Percentiles rank a stretch among this genome's conserved stretches.
phyloP scores from a whole-genome alignment of 1,284 basidiomycete genomes.

The Chalciporus sp. region DNA sequence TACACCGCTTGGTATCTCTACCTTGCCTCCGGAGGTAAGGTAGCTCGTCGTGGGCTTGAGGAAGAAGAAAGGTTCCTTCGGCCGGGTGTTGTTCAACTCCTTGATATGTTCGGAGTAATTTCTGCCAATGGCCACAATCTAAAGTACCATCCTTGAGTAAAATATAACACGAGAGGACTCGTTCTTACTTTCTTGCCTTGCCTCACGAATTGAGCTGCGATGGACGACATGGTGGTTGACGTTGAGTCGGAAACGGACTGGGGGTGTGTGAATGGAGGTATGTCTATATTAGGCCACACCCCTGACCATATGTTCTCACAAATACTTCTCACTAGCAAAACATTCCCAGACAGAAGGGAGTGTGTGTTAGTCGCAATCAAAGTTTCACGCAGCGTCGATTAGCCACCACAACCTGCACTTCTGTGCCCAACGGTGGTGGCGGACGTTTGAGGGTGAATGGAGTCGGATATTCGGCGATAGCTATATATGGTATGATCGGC shows the following conservation, averaged over 20 bases:
- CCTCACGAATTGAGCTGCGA: constrained; percentile 47
- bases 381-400: neutral
- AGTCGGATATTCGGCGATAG: constrained; percentile 28
- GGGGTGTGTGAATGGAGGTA: neutral
- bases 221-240: constrained; percentile 26
- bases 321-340: too few species aligned
- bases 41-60: constrained; percentile 95
- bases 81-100: constrained; percentile 88
- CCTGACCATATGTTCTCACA: neutral
- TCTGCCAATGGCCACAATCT: constrained; percentile 91
- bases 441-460: too few species aligned
- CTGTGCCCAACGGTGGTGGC: too few species aligned
- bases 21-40: constrained; percentile 69
- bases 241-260: constrained; percentile 8
- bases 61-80: constrained; percentile 98
- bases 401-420: neutral
- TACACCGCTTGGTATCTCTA: constrained; percentile 89
- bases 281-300: constrained; percentile 2
- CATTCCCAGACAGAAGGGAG: too few species aligned
- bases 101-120: constrained; percentile 88
- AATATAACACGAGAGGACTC: too few species aligned
- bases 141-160: neutral
- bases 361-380: too few species aligned
- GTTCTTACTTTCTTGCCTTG: constrained; percentile 31
- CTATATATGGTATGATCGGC: constrained; percentile 23